A percentile compares a stretch with the other conserved stretches of the same genome.
phyloP scores from a whole-genome alignment of 345 rosid species.

The Dovyalis caffra region DNA sequence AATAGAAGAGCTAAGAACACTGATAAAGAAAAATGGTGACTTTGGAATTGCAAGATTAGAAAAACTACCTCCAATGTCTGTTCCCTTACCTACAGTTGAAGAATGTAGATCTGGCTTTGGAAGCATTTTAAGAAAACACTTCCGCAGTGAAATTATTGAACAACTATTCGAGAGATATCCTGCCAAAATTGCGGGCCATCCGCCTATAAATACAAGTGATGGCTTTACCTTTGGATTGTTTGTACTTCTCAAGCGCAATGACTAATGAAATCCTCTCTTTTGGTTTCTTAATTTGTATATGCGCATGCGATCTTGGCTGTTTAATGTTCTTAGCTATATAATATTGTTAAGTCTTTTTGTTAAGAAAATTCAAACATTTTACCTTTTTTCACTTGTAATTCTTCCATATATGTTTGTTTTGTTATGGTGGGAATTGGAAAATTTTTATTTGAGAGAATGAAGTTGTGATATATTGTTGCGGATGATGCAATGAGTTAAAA shows the following conservation, averaged over 20 bases:
- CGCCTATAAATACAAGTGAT: background rate
- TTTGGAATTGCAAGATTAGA: background rate
- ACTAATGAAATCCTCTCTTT: background rate
- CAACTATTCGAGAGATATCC: background rate
- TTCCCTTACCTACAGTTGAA: background rate
- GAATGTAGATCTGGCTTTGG: slow-evolving; percentile 2
- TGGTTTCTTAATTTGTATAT: too few species aligned
- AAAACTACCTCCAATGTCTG: background rate
- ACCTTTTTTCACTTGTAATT: too few species aligned
- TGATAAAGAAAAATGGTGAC: background rate
- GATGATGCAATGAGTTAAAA: too few species aligned
- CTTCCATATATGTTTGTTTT: too few species aligned
- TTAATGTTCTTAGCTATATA: too few species aligned
- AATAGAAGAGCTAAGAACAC: slow-evolving; percentile 1
- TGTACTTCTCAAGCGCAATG: slow-evolving; percentile 16
- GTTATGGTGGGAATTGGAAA: too few species aligned
- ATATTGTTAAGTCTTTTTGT: too few species aligned
- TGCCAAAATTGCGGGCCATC: background rate
- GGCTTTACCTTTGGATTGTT: background rate
- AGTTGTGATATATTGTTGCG: too few species aligned
- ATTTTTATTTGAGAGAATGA: too few species aligned
- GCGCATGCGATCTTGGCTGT: too few species aligned
- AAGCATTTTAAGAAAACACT: background rate
- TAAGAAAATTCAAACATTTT: too few species aligned
- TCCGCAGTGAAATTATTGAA: background rate